Evolutionary conservation across 2,329 filamentous ascomycete species (phyloP), one percentile per base, ranked within the genome.

Genomic region (Penicillium sp.): DNA sequence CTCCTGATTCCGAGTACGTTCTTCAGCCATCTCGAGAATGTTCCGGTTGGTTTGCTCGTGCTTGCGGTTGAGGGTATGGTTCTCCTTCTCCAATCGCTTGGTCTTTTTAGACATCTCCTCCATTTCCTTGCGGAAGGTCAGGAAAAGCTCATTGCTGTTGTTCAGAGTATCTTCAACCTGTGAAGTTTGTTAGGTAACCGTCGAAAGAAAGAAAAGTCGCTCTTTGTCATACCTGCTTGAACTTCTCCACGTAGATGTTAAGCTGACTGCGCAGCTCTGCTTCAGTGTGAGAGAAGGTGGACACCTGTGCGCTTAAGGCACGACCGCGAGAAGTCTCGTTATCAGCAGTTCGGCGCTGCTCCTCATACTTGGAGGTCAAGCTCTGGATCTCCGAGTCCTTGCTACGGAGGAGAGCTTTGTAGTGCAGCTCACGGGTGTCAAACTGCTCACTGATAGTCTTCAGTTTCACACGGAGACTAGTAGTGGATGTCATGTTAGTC

Each of bases 21-120:
- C 91, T 68, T 96, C 89, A 3, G 91, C 93, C 91, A 97, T 95
- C 64, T 93, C 87, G 49, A 96, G 81, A 64, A 98, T 96, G 69
- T 95, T 97, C 56, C 87, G 85, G 62, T 93, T 93, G 22, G 90
- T 94, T 39, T 88, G 83, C 60, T 96, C 90, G 68, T 96, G 91
- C 69, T 96, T 95, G 46, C 91, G 82, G 56, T 89, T 95, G 42
- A 95, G 79, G 14, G 81, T 85, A 59, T 93, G 85, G 62, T 98
- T 97, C 64, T 98, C 93, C 71, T 95, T 95, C 69, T 98, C 93
- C 43, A 98, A 76, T 22, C 89, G 85, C 71, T 96, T 96, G 5
- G 91, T 95, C 74, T 97, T 97, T 74, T 96, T 96, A 0, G 90
- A 95, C 90, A 97, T 97, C 64, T 97, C 93, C 71, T 97, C 93